Evolutionary conservation across 768 basidiomycete species (phyloP), one percentile per base, ranked within the genome.

Genomic region (Leccinum subgranulosum): DNA sequence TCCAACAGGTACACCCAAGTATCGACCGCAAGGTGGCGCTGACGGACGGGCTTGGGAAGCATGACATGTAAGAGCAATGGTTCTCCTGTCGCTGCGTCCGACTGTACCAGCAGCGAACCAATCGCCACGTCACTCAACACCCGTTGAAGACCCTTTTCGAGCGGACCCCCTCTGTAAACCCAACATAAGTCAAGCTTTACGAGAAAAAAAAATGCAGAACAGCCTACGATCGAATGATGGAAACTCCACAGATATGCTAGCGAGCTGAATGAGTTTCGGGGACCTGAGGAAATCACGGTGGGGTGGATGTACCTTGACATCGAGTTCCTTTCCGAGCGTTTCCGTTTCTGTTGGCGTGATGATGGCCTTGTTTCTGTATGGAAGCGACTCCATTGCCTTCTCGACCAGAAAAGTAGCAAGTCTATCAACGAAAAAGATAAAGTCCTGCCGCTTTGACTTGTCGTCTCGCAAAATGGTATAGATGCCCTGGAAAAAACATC

Each of bases 401-500:
- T 98, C 96, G 5, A 91, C 84, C 23, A 98, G 74, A 19, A 92
- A 73, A 0, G 92, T 94, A 0, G 95, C 84, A 2, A 98, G 75
- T 17, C 96, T 82, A 69, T 97, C 94, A 0, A 84, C 84, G 67
- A 93, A 94, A 77, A 97, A 96, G 39, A 98, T 86, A 66, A 98
- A 98, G 67, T 98, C 94, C 64, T 90, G 90, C 17, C 86, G 78
- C 12, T 75, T 75, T 0, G 90, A 87, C n/a, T 74, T 79, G 55
- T 75, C 76, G 64, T 93, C 87, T 8, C 96, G 82, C 21, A 99
- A 67, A 25, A 90, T 86, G 0, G 96, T 98, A 69, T 88, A 88
- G 6, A 98, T 94, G 0, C 94, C 94, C 92, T 96, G 50, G 50
- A 8, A 28, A 59, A 46, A 47, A 33, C 4, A 15, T 49, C 15